These are phyloP conservation scores for Rhodomyrtus psidioides DNA, from an alignment of 441 rosid species.

Conservation along the genomic window DNA sequence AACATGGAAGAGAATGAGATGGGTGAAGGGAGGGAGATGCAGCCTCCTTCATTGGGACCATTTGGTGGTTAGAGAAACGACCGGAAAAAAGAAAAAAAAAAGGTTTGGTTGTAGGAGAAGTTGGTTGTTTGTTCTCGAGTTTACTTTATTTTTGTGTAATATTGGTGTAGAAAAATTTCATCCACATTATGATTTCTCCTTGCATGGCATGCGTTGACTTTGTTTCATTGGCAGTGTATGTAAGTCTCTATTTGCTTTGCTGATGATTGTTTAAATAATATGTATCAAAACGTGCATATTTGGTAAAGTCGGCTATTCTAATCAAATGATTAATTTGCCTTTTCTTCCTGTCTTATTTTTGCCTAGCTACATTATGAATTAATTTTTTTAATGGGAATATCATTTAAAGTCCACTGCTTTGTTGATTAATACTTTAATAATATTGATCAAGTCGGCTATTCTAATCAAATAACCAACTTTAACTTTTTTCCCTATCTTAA, in stretches of 20 bases:
- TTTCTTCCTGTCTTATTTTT: background rate
- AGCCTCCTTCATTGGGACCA: background rate
- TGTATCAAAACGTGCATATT: background rate
- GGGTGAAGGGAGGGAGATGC: slow-evolving; percentile 11
- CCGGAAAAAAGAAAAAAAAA: background rate
- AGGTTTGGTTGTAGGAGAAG: background rate
- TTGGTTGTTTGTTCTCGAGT: background rate
- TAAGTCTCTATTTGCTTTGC: background rate
- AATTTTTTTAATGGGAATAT: too few relatives aligned
- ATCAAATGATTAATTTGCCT: background rate
- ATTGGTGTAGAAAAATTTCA: background rate
- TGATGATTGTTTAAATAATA: background rate
- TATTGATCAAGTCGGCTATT: background rate
- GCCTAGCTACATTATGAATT: background rate
- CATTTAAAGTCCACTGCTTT: background rate
- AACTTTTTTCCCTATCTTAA: background rate
- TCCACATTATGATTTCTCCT: background rate
- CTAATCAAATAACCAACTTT: background rate
- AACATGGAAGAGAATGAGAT: slow-evolving; percentile 38
- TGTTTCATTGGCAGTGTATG: background rate
- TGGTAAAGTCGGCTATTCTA: background rate
- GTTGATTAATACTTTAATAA: background rate
- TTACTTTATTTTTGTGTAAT: background rate
- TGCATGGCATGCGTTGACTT: background rate
- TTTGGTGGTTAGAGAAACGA: background rate